A percentile compares a stretch with the other conserved stretches of the same genome.
Conservation (phyloP, 202 grass and related monocot species). For the Carex arenaria region DNA sequence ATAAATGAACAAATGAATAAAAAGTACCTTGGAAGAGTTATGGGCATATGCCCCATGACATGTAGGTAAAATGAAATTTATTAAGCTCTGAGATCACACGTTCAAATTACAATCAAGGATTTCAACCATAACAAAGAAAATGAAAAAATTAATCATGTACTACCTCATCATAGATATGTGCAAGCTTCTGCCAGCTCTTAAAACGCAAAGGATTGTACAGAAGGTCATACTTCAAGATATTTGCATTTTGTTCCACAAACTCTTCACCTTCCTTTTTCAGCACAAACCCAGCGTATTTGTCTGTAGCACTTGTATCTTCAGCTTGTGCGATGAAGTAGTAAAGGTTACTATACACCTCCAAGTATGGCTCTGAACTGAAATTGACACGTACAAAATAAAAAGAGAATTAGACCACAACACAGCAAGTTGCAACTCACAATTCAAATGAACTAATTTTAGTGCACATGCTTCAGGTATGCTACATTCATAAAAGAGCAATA, state of each 20-base stretch:
- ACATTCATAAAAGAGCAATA: neutral
- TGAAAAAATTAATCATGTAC: conserved; percentile 29
- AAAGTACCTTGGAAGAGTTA: neutral
- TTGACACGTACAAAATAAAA: neutral
- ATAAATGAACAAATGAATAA: neutral
- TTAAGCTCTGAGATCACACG: neutral
- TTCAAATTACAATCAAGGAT: neutral
- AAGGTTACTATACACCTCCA: conserved; percentile 91
- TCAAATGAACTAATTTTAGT: neutral
- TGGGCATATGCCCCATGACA: neutral
- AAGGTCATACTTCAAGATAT: conserved; percentile 93
- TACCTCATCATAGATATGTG: conserved; percentile 96
- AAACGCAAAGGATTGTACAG: conserved; percentile 78
- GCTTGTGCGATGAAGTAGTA: conserved; percentile 78
- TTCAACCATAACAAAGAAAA: neutral
- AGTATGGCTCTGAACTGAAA: conserved; percentile 79
- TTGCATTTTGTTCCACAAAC: conserved; percentile 89
- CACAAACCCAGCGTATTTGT: conserved; percentile 94
- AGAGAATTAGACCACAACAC: neutral
- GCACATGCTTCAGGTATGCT: neutral
- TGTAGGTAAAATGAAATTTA: neutral
- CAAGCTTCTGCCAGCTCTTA: conserved; percentile 97
- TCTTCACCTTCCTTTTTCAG: conserved; percentile 98
- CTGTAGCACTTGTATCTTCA: conserved; percentile 89
- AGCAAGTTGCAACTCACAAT: neutral